Conservation (phyloP, 2,329 filamentous ascomycete genomes). For the Cercospora zeae-maydis region DNA sequence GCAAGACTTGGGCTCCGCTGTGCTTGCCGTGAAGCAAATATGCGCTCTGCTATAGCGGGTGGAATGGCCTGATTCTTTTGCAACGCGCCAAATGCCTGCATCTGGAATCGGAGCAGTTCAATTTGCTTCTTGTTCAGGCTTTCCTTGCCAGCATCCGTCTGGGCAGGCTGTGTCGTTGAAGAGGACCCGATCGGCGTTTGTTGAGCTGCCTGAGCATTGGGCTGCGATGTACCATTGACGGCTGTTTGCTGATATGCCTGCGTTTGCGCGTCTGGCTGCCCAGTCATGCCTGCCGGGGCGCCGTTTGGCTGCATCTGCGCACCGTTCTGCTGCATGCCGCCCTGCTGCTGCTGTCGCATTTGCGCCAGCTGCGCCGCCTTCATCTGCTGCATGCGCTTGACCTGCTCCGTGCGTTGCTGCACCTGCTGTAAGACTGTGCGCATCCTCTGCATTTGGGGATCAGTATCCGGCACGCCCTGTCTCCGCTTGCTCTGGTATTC, state of each 20-base stretch:
- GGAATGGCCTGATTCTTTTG: constrained; percentile 84
- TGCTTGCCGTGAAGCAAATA: constrained; percentile 68
- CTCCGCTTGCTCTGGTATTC: constrained; percentile 88
- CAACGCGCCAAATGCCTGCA: constrained; percentile 84
- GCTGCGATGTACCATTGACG: constrained; percentile 21
- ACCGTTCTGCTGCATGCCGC: constrained; percentile 51
- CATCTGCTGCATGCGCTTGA: constrained; percentile 50
- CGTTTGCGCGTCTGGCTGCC: constrained; percentile 27
- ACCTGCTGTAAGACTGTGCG: constrained; percentile 71
- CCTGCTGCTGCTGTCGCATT: constrained; percentile 46
- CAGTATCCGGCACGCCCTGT: constrained; percentile 71
- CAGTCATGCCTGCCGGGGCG: constrained; percentile 38
- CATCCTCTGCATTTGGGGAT: constrained; percentile 83
- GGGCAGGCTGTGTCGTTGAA: constrained; percentile 22
- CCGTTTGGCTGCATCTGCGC: constrained; percentile 49
- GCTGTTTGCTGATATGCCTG: constrained; percentile 23
- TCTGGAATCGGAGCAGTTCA: constrained; percentile 74
- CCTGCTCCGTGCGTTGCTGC: constrained; percentile 46
- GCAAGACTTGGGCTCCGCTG: constrained; percentile 48
- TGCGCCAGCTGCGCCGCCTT: constrained; percentile 40
- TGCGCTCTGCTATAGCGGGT: constrained; percentile 70
- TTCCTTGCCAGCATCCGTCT: constrained; percentile 24
- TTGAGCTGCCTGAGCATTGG: constrained; percentile 11
- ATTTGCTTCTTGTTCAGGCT: constrained; percentile 71
- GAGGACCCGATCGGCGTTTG: constrained; percentile 25